A percentile compares a stretch with the other conserved stretches of the same genome.
These are phyloP conservation scores for Tulasnella sp. DNA, from an alignment of 768 basidiomycete genomes.

Conservation along the genomic window DNA sequence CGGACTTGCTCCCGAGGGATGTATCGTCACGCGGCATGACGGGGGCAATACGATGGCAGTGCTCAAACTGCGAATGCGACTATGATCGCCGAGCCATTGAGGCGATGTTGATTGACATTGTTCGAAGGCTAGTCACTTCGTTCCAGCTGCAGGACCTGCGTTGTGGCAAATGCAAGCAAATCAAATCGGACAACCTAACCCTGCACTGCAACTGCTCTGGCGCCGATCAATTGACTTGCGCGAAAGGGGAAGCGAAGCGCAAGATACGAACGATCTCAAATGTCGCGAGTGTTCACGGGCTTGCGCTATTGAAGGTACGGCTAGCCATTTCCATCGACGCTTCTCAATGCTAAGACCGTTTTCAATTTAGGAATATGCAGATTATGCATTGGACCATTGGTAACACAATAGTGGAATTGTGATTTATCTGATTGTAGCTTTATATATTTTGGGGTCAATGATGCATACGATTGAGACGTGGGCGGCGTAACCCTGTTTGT, in stretches of 20 bases:
- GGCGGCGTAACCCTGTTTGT: neutral
- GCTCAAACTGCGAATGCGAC: conserved; percentile 67
- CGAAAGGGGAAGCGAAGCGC: conserved; percentile 61
- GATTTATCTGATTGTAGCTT: neutral
- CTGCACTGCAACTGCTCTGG: conserved; percentile 86
- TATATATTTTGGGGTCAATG: neutral
- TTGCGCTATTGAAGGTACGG: conserved; percentile 58
- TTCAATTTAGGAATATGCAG: neutral
- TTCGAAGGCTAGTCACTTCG: conserved; percentile 58
- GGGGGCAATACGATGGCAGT: conserved; percentile 45
- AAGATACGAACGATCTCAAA: conserved; percentile 77
- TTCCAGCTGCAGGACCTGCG: conserved; percentile 86
- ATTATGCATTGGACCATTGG: conserved; percentile 2
- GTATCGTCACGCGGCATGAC: conserved; percentile 23
- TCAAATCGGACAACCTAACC: conserved; percentile 82
- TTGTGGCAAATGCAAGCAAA: conserved; percentile 83
- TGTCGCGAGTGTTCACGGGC: conserved; percentile 65
- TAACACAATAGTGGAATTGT: neutral
- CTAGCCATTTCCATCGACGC: neutral
- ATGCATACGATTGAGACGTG: neutral
- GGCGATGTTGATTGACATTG: conserved; percentile 69
- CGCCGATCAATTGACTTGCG: conserved; percentile 61
- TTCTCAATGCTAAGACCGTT: neutral
- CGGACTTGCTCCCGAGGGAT: conserved; percentile 56
- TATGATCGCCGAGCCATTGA: conserved; percentile 88